phyloP scores from a whole-genome alignment of 202 grass and related monocot genomes.

The Tripidium arundinaceum region DNA sequence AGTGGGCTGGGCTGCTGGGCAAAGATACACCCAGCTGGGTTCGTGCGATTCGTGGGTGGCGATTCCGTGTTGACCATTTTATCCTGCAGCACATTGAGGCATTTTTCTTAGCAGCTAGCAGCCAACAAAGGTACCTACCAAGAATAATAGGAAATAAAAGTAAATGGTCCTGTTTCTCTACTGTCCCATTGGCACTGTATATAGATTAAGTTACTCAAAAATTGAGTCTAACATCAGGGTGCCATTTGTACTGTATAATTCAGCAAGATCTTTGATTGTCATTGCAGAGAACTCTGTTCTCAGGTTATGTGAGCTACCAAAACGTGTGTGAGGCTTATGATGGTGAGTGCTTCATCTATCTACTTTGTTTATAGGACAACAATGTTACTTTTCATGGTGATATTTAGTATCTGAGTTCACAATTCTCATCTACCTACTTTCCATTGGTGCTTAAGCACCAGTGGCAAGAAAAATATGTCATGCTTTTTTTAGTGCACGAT shows the following conservation, averaged over 20 bases:
- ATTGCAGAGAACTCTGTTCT: slow-evolving; percentile 90
- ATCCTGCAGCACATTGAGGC: no score
- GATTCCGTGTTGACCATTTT: no score
- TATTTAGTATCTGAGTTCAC: neutral
- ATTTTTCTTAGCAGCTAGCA: no score
- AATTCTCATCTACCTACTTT: neutral
- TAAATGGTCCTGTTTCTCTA: no score
- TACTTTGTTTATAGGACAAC: neutral
- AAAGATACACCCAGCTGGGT: no score
- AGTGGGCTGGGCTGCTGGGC: no score
- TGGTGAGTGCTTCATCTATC: slow-evolving; percentile 41
- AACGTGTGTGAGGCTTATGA: slow-evolving; percentile 87
- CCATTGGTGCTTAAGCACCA: neutral
- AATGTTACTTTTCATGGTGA: neutral
- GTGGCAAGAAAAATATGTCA: neutral
- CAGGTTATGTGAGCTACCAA: slow-evolving; percentile 91
- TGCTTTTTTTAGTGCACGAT: neutral
- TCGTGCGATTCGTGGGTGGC: no score
- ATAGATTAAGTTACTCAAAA: no score
- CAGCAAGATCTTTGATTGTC: slow-evolving; percentile 21
- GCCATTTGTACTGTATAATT: slow-evolving; percentile 1
- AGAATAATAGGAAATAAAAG: no score
- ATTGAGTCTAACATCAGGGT: neutral
- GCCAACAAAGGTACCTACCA: no score
- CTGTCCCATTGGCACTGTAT: no score